Base-by-base conservation (phyloP, 1,284 basidiomycete species). In the Fomitopsis schrenkii region DNA sequence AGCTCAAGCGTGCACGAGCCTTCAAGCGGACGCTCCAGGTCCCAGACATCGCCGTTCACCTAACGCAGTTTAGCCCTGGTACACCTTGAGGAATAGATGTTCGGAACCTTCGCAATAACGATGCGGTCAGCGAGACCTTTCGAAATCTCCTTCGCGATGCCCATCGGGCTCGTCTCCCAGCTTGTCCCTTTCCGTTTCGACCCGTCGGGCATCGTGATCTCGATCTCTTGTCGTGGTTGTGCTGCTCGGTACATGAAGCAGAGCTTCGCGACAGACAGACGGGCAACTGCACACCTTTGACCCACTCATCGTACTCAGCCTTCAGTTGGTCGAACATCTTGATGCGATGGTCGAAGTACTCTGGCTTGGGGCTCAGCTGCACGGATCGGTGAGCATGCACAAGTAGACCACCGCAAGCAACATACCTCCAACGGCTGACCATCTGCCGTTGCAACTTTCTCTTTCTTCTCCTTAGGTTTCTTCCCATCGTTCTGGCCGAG, bases 81-180 rank as follows among this genome's bases (percentile, higher is more conserved):
- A 8, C 26, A 33, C 17, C 26, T 14, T 8, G 40, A 8, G 6
- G 19, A 41, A 48, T n/a, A 12, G 58, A 59, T 57, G 36, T n/a
- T 26, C 50, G 68, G 77, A 56, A 87, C 94, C 82, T 99, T 98
- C 41, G 96, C 90, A 70, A 99, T 98, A 69, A 99, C 93, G 66
- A 93, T 83, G 53, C 90, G 85, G 68, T 99, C 97, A 1, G 95
- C 88, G 26, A 98, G 81, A 71, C 91, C 90, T 75, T 95, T 92
- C 17, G 93, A 91, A 59, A 99, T 84, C 67, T 87, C 87, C 72
- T 90, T 90, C 48, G 97, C 97, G 62, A 99, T 80, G 69, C 93
- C 87, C 86, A 98, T 86, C 0, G 97, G 97, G 63, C 86, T 93
- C n/a, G 97, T 98, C 80, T 98, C 93, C 94, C 94, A 99, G 69